phyloP scores from a whole-genome alignment of 2,329 filamentous ascomycete species.

The Beauveria bassiana region DNA sequence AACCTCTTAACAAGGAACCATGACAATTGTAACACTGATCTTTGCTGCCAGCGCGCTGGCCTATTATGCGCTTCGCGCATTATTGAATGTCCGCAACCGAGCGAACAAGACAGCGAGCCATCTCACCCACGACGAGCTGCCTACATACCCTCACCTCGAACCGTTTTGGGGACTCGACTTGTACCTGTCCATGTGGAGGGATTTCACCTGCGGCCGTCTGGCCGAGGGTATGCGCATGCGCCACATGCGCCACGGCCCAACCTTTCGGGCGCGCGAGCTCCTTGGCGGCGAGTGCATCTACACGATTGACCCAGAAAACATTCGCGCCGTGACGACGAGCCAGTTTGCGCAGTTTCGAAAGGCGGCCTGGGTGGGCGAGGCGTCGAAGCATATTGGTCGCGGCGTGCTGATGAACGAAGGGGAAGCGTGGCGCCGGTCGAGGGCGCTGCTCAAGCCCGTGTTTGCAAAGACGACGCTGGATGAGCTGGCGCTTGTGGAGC shows the following conservation, averaged over 20 bases:
- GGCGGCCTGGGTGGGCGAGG: conserved; percentile 8
- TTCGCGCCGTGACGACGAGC: conserved; percentile 1
- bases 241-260: background rate
- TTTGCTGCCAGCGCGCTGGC: background rate
- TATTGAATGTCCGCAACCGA: background rate
- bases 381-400: conserved; percentile 9
- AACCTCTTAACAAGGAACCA: background rate
- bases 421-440: background rate
- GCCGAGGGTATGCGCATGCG: conserved; percentile 3
- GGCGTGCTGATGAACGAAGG: conserved; percentile 10
- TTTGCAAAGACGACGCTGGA: conserved; percentile 6
- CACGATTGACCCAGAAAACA: conserved; percentile 9
- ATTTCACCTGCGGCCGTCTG: conserved; percentile 1
- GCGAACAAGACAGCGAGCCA: background rate
- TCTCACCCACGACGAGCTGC: background rate
- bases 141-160: background rate
- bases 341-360: conserved; percentile 8
- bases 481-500: conserved; percentile 3
- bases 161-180: conserved; percentile 6
- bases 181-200: conserved; percentile 5
- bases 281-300: conserved; percentile 7
- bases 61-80: background rate
- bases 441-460: background rate
- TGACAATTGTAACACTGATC: background rate
- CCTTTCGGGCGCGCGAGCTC: conserved; percentile 1